These are phyloP conservation scores for Chrysoporthe puriensis DNA, from an alignment of 2,329 filamentous ascomycete species.

Conservation along the genomic window DNA sequence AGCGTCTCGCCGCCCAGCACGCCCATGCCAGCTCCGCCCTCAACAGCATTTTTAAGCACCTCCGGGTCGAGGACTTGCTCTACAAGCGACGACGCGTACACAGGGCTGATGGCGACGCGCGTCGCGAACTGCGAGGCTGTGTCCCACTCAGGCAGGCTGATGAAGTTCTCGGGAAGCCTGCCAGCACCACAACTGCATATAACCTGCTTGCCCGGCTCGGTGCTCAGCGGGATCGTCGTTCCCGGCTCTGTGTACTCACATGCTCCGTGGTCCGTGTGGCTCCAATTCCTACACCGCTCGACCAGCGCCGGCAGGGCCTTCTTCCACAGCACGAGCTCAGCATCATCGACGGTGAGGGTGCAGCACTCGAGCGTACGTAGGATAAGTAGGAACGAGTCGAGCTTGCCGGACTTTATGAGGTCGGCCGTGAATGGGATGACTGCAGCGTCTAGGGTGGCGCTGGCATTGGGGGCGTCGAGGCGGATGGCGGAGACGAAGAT, in stretches of 20 bases:
- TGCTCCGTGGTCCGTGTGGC: conserved; percentile 37
- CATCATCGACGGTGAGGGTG: conserved; percentile 49
- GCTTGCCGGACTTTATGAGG: conserved; percentile 36
- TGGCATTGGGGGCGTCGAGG: conserved; percentile 47
- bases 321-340: conserved; percentile 62
- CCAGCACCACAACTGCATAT: conserved; percentile 53
- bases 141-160: conserved; percentile 48
- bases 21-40: neutral
- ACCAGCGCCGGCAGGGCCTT: conserved; percentile 46
- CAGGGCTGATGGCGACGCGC: conserved; percentile 61
- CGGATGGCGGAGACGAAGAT: conserved; percentile 48
- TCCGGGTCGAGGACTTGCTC: conserved; percentile 39
- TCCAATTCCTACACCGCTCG: conserved; percentile 55
- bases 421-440: conserved; percentile 47
- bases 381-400: conserved; percentile 45
- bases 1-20: neutral
- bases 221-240: conserved; percentile 44
- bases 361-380: conserved; percentile 42
- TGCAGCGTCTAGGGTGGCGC: conserved; percentile 51
- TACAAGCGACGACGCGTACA: conserved; percentile 49
- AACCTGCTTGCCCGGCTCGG: conserved; percentile 41
- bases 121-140: conserved; percentile 49
- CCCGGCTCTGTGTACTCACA: conserved; percentile 49
- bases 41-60: neutral
- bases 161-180: conserved; percentile 44